Base-by-base conservation (phyloP, 192 early-diverging fungal genomes). In the Physocladia obscura region DNA sequence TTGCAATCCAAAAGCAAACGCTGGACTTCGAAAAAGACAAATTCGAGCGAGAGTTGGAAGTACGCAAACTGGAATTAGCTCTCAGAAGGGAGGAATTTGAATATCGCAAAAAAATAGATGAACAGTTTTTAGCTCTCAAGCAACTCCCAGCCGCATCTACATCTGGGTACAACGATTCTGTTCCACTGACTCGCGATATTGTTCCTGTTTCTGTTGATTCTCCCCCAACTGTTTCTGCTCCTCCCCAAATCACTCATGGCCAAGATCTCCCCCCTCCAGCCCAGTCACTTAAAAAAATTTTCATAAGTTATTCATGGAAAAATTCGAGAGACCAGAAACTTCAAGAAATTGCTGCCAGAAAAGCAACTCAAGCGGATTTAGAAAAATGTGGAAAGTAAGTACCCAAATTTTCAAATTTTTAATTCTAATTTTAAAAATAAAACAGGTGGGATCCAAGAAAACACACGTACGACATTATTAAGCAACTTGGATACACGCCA, bases 251-350 rank as follows among this genome's bases (percentile, higher is more conserved):
- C 22, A 17, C n/a, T n/a, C n/a, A 35, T 27, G 8, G 19, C 34
- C 17, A 15, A 26, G 57, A 17, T 59, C 17, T 15, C 17, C 30
- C 35, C 26, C 60, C 60, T 3, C 36, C 15, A 15, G 26, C 4
- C 35, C 6, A 17, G n/a, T 17, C 40, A 62, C 38, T 39, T 22
- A 67, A 67, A 26, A 67, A 50, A n/a, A 30, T 69, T 11, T 69
- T 69, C 54, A 57, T 69, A 2, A 37, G 31, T 19, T 69, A 69
- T 2, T 57, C 51, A 36, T 69, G 67, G 67, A n/a, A 13, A 3
- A 69, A 69, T 37, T 69, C 67, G 11, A 57, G 63, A 35, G 52
- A 19, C 5, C 49, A 67, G 26, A 67, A 54, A 39, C 13, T 24
- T n/a, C 15, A 21, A 37, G 67, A 69, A 27, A 22, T 19, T 19